Evolutionary conservation across 208 protist species (phyloP).

Genomic region (Acanthamoeba pearcei): DNA sequence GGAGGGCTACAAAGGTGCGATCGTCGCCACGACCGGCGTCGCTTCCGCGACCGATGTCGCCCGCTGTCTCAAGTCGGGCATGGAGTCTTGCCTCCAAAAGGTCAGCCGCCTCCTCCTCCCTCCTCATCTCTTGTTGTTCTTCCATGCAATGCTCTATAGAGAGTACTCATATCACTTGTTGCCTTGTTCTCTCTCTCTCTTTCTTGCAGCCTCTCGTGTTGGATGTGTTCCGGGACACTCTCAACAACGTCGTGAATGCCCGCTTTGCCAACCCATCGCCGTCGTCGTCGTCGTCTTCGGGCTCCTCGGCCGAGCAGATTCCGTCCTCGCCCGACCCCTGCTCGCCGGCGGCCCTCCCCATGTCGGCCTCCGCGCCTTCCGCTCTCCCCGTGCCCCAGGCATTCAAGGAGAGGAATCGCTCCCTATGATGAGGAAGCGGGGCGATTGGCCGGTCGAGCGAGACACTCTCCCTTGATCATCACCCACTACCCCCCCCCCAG

Average conservation of each 20-base stretch:
- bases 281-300: not conserved
- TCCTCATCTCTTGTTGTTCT: not conserved
- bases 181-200: not conserved
- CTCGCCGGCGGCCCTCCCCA: not conserved
- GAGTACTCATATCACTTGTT: not conserved
- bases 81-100: constrained; percentile 38
- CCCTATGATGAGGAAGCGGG: not conserved
- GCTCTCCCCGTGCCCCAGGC: not conserved
- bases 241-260: not conserved
- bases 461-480: no score
- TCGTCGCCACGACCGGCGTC: constrained; percentile 48
- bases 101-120: not conserved
- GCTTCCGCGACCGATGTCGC: not conserved
- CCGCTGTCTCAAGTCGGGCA: not conserved
- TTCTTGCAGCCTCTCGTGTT: constrained; percentile 7
- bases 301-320: not conserved
- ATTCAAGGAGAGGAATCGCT: constrained; percentile 21
- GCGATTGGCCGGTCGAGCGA: no score
- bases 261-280: not conserved
- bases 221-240: constrained; percentile 37
- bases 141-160: not conserved
- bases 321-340: not conserved
- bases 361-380: not conserved
- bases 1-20: not conserved
- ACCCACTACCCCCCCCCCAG: no score